Evolutionary conservation across 2,329 filamentous ascomycete species (phyloP).

Genomic region (Talaromyces sp.): DNA sequence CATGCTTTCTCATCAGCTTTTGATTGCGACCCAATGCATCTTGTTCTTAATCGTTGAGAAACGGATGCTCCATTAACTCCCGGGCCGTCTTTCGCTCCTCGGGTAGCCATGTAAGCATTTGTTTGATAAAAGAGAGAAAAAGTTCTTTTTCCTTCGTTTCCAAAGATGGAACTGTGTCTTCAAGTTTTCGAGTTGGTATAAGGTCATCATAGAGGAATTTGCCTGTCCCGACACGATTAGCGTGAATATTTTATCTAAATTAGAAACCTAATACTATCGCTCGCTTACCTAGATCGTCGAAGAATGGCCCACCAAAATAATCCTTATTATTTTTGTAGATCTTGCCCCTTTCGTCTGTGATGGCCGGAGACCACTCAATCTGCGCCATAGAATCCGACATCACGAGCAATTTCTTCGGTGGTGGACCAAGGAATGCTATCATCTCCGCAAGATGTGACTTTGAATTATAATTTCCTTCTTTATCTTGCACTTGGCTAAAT

Average conservation of each 20-base stretch:
- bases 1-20: too few species aligned
- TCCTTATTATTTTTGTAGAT: slow-evolving; percentile 12
- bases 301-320: slow-evolving; percentile 9
- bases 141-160: slow-evolving; percentile 23
- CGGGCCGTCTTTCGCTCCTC: slow-evolving; percentile 28
- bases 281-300: slow-evolving; percentile 2
- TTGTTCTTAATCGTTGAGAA: slow-evolving; percentile 13
- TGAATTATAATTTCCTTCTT: slow-evolving; percentile 11
- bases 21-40: too few species aligned
- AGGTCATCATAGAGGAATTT: slow-evolving; percentile 14
- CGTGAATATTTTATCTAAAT: neutral
- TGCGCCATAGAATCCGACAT: slow-evolving; percentile 31
- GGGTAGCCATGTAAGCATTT: slow-evolving; percentile 30
- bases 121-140: slow-evolving; percentile 25
- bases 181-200: slow-evolving; percentile 13
- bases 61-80: slow-evolving; percentile 26
- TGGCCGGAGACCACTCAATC: slow-evolving; percentile 33
- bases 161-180: slow-evolving; percentile 17
- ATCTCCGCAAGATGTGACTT: slow-evolving; percentile 16
- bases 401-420: slow-evolving; percentile 6
- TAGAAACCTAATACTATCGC: neutral
- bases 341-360: neutral
- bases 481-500: slow-evolving; percentile 15
- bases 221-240: slow-evolving; percentile 2
- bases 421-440: slow-evolving; percentile 14